Percentiles rank a stretch among this genome's conserved stretches.
phyloP scores from a whole-genome alignment of 768 basidiomycete genomes.

The Cyathus striatus region DNA sequence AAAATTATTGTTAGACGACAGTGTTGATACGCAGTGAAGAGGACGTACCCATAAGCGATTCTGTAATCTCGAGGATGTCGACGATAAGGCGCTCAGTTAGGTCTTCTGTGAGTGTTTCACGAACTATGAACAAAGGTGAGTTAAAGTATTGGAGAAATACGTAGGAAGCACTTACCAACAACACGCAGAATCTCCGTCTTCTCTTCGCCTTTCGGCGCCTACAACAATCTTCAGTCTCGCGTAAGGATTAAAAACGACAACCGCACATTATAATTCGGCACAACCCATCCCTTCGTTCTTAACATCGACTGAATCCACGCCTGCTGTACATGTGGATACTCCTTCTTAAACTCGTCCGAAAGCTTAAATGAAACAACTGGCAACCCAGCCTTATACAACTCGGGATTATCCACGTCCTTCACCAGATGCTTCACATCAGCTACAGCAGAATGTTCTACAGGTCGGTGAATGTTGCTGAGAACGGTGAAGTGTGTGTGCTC shows the following conservation, averaged over 20 bases:
- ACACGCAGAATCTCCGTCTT: slow-evolving; percentile 55
- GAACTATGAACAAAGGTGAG: slow-evolving; percentile 25
- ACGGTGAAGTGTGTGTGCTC: slow-evolving; percentile 49
- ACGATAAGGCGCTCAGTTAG: slow-evolving; percentile 42
- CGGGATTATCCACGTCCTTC: slow-evolving; percentile 32
- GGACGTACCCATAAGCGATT: slow-evolving; percentile 31
- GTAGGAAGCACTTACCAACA: slow-evolving; percentile 29
- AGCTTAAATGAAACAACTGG: slow-evolving; percentile 63
- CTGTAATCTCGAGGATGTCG: slow-evolving; percentile 46
- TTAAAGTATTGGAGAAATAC: not conserved
- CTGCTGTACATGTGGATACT: slow-evolving; percentile 51
- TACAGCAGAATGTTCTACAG: slow-evolving; percentile 12
- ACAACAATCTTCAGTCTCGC: no score
- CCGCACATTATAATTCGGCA: slow-evolving; percentile 50
- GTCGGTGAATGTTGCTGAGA: slow-evolving; percentile 45
- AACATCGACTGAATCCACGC: slow-evolving; percentile 46
- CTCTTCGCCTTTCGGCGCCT: slow-evolving; percentile 47
- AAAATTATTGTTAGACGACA: no score
- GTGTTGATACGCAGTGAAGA: no score
- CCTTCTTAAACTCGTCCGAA: slow-evolving; percentile 43
- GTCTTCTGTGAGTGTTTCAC: slow-evolving; percentile 52
- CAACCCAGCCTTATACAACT: slow-evolving; percentile 44
- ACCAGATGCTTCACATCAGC: slow-evolving; percentile 9
- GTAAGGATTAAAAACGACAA: not conserved
- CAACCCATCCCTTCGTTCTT: slow-evolving; percentile 54